Conservation (phyloP, 129 eudicot species). For the Flaveria brownii region DNA sequence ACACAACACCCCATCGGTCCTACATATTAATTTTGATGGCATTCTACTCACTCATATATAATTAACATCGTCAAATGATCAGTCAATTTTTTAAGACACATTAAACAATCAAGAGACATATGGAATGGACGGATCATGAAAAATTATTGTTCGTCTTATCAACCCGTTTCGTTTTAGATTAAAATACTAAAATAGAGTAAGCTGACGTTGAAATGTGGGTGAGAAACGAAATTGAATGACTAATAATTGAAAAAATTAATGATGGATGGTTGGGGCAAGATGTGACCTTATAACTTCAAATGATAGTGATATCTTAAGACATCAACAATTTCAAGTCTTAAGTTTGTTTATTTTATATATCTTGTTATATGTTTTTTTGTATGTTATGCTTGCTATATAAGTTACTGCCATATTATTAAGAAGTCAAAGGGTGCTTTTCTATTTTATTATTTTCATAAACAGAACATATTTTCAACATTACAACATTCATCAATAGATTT, state of each 20-base stretch:
- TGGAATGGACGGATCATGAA: too few relatives aligned
- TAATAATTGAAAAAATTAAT: neutral
- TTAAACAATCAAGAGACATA: too few relatives aligned
- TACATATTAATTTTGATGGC: too few relatives aligned
- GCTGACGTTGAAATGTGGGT: slow-evolving; percentile 25
- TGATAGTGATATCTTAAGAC: neutral
- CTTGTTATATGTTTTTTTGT: too few relatives aligned
- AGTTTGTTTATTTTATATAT: neutral
- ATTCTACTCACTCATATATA: too few relatives aligned
- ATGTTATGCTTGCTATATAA: neutral
- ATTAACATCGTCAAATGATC: too few relatives aligned
- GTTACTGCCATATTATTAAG: too few relatives aligned
- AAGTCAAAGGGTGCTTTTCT: too few relatives aligned
- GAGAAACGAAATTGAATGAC: neutral
- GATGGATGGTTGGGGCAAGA: slow-evolving; percentile 15
- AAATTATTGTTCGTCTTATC: neutral
- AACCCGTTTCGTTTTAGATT: neutral
- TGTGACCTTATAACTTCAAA: neutral
- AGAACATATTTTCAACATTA: neutral
- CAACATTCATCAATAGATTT: neutral
- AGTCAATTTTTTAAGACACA: too few relatives aligned
- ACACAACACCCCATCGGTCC: too few relatives aligned
- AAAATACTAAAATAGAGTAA: neutral
- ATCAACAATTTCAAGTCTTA: neutral
- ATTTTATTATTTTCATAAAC: too few relatives aligned